phyloP scores from a whole-genome alignment of 148 eudicot genomes.

The Nyssa sinensis region DNA sequence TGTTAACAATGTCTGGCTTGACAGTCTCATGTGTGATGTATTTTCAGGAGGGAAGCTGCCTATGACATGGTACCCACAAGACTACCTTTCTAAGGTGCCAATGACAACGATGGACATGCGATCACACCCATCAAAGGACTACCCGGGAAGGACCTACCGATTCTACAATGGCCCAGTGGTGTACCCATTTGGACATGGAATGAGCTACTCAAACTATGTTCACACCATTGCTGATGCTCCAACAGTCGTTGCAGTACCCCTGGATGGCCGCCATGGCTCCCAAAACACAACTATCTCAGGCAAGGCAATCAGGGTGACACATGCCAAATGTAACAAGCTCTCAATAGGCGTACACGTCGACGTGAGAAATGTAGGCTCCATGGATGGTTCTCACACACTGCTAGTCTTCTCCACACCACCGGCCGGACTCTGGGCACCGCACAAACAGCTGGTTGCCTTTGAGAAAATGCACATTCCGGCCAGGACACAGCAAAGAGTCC shows the following conservation, averaged over 20 bases:
- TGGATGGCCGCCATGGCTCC: constrained; percentile 47
- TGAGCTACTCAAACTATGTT: constrained; percentile 68
- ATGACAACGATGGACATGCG: constrained; percentile 98
- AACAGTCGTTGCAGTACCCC: constrained; percentile 39
- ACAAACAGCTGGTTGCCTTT: constrained; percentile 69
- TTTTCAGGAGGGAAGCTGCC: constrained; percentile 80
- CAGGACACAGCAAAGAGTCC: constrained; percentile 44
- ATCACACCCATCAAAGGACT: constrained; percentile 43
- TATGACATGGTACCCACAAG: constrained; percentile 97
- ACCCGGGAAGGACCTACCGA: constrained; percentile 85
- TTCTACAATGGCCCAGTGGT: constrained; percentile 81
- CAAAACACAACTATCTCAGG: constrained; percentile 30
- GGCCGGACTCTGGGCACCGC: constrained; percentile 61
- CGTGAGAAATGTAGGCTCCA: constrained; percentile 56
- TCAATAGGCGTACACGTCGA: constrained; percentile 50
- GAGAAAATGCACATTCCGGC: constrained; percentile 60
- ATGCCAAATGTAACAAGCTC: constrained; percentile 56
- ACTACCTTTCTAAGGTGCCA: constrained; percentile 72
- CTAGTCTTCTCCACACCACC: constrained; percentile 74
- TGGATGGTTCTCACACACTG: constrained; percentile 76
- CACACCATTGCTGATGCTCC: constrained; percentile 61
- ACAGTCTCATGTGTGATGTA: neutral
- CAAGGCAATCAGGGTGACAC: constrained; percentile 59
- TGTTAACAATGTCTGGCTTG: neutral
- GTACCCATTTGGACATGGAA: constrained; percentile 84